A percentile compares a stretch with the other conserved stretches of the same genome.
Evolutionary conservation across 331 rosid genomes (phyloP).

Genomic region (Acacia concinna): DNA sequence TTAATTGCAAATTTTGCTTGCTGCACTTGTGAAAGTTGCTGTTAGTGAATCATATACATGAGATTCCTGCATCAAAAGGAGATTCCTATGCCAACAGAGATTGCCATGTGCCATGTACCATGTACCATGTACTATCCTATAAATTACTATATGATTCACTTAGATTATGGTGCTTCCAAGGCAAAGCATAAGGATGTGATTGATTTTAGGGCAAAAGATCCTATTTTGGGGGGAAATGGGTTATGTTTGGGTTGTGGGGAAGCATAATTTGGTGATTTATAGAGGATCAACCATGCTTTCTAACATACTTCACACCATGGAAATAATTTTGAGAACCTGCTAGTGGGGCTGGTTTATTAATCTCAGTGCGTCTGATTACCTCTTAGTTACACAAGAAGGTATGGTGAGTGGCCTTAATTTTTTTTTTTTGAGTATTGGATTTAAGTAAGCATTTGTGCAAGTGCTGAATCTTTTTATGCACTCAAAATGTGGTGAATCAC

Average conservation of each 20-base stretch:
- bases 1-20: no score
- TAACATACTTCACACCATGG: conserved; percentile 64
- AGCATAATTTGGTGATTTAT: conserved; percentile 61
- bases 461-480: no score
- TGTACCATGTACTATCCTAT: no score
- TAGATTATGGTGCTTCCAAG: no score
- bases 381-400: conserved; percentile 81
- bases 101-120: no score
- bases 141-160: no score
- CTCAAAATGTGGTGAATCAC: not conserved
- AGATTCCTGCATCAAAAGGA: no score
- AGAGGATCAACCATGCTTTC: conserved; percentile 81
- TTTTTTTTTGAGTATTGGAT: not conserved
- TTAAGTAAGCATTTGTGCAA: not conserved
- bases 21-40: no score
- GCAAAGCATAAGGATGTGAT: no score
- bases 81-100: no score
- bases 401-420: conserved; percentile 56
- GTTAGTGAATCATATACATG: no score
- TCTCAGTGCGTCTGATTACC: conserved; percentile 77
- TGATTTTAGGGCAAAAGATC: no score
- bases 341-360: conserved; percentile 75
- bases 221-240: conserved; percentile 53
- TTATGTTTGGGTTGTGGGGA: conserved; percentile 65
- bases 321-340: conserved; percentile 53